Percentiles rank a stretch among this genome's conserved stretches.
Evolutionary conservation across 345 rosid species (phyloP).

Genomic region (Pugionium dolabratum): DNA sequence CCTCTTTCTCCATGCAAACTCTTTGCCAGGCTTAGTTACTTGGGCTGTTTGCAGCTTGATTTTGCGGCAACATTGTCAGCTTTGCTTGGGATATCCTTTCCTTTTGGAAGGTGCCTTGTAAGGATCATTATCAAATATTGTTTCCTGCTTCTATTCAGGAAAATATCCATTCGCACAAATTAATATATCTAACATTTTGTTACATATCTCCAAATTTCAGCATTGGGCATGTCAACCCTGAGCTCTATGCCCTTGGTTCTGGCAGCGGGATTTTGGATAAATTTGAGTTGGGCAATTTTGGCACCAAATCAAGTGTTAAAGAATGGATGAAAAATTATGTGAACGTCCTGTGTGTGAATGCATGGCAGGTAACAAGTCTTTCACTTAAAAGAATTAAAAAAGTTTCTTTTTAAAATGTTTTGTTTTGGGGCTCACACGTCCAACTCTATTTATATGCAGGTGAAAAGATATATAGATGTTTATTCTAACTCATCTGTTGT

Average conservation of each 20-base stretch:
- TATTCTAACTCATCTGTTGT: constrained; percentile 87
- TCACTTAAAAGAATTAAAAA: not conserved
- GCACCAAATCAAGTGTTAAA: constrained; percentile 39
- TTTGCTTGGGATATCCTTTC: constrained; percentile 82
- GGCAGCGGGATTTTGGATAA: constrained; percentile 56
- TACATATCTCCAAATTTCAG: constrained; percentile 42
- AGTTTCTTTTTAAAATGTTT: not conserved
- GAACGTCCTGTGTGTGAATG: constrained; percentile 72
- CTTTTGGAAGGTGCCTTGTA: constrained; percentile 98
- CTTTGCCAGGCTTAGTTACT: constrained; percentile 11
- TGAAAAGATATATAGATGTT: constrained; percentile 84
- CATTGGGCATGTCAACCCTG: constrained; percentile 89
- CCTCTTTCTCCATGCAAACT: constrained; percentile 4
- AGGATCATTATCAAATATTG: constrained; percentile 50
- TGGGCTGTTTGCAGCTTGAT: constrained; percentile 68
- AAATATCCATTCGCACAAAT: not conserved
- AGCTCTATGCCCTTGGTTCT: constrained; percentile 81
- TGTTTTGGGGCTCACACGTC: constrained; percentile 10
- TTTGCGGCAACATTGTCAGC: constrained; percentile 92
- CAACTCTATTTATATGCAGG: constrained; percentile 49
- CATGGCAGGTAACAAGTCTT: constrained; percentile 82
- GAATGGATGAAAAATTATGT: constrained; percentile 67
- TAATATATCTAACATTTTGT: constrained; percentile 26
- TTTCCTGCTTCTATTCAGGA: constrained; percentile 27
- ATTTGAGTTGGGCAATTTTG: constrained; percentile 22